Evolutionary conservation across 352 stramenopile genomes (phyloP).

Genomic region (Phytophthora ohioensis): DNA sequence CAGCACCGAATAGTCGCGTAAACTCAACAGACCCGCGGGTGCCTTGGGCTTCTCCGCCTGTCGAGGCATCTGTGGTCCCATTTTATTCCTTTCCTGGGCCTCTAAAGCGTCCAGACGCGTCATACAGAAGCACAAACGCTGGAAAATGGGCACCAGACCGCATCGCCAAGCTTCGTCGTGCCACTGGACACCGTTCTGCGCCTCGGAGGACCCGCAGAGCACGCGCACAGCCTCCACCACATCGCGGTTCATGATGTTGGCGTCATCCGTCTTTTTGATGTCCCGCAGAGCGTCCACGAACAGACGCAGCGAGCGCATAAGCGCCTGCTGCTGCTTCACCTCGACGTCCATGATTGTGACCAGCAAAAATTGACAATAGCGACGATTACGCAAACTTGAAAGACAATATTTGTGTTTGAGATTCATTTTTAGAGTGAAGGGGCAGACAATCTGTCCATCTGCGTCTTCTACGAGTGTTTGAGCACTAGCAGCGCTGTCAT

Average conservation of each 20-base stretch:
- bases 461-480: slow-evolving; percentile 84
- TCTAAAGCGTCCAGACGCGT: slow-evolving; percentile 56
- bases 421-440: slow-evolving; percentile 12
- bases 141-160: slow-evolving; percentile 52
- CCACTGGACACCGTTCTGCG: slow-evolving; percentile 19
- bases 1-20: slow-evolving; percentile 86
- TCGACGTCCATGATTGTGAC: slow-evolving; percentile 37
- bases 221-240: slow-evolving; percentile 47
- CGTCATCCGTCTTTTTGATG: slow-evolving; percentile 45
- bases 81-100: slow-evolving; percentile 21
- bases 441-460: slow-evolving; percentile 6
- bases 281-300: slow-evolving; percentile 79
- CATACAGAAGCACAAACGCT: slow-evolving; percentile 59
- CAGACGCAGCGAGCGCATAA: slow-evolving; percentile 61
- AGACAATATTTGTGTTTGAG: slow-evolving; percentile 37
- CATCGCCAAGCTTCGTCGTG: slow-evolving; percentile 39
- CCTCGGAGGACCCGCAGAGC: slow-evolving; percentile 35
- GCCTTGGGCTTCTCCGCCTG: slow-evolving; percentile 48
- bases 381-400: slow-evolving; percentile 22
- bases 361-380: slow-evolving; percentile 30
- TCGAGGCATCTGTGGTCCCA: slow-evolving; percentile 2
- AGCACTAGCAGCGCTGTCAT: slow-evolving; percentile 94
- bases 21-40: slow-evolving; percentile 75
- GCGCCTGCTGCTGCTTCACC: slow-evolving; percentile 55
- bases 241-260: not conserved